These are phyloP conservation scores for Melaleuca quinquenervia DNA, from an alignment of 345 rosid species.

Conservation along the genomic window DNA sequence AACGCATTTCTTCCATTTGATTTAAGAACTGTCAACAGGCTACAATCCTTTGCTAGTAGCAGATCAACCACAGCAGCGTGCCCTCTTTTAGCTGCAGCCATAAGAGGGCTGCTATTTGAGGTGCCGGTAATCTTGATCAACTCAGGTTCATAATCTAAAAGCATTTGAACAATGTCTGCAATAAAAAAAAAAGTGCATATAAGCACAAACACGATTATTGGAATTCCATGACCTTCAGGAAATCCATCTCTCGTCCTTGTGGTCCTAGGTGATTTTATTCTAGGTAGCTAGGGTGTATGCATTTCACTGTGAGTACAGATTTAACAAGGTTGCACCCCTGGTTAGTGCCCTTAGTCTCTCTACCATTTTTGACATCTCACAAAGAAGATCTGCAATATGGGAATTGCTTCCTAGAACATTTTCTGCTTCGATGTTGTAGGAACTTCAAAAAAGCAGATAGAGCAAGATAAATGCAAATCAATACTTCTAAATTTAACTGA, in stretches of 20 bases:
- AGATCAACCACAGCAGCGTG: conserved; percentile 81
- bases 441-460: not conserved
- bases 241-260: not conserved
- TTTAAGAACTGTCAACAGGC: conserved; percentile 62
- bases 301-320: not conserved
- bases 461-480: not conserved
- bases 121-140: conserved; percentile 68
- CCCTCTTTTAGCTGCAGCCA: conserved; percentile 86
- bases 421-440: not conserved
- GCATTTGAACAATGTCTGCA: conserved; percentile 77
- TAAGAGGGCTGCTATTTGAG: conserved; percentile 81
- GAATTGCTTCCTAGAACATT: not conserved
- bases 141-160: conserved; percentile 72
- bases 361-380: not conserved
- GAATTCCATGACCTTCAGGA: not conserved
- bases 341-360: not conserved
- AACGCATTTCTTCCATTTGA: conserved; percentile 86
- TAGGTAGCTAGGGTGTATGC: not conserved
- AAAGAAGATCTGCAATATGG: not conserved
- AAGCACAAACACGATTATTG: not conserved
- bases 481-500: not conserved
- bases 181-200: conserved; percentile 7
- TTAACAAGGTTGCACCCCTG: not conserved
- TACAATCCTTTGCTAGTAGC: conserved; percentile 64
- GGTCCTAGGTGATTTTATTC: not conserved